Percentiles rank a stretch among this genome's conserved stretches.
Evolutionary conservation across 1,139 yeast genomes (phyloP).

Genomic region (Kodamaea arcana): DNA sequence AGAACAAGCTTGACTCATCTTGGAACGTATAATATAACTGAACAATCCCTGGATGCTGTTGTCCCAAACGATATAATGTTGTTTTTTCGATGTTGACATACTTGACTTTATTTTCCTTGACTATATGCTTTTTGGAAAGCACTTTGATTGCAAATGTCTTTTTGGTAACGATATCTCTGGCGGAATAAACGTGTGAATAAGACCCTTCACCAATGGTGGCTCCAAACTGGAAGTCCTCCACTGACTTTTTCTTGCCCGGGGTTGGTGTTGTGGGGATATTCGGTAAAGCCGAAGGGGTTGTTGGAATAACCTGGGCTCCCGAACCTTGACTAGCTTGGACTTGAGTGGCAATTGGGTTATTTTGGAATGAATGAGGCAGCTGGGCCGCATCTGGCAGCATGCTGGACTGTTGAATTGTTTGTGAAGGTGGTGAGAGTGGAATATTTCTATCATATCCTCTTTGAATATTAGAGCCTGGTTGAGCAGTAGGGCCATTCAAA

Average conservation of each 20-base stretch:
- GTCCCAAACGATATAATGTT: constrained; percentile 67
- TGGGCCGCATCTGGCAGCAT: no score
- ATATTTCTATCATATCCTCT: no score
- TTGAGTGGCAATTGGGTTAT: no score
- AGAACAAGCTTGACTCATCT: constrained; percentile 67
- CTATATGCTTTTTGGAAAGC: constrained; percentile 68
- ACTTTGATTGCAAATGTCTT: constrained; percentile 72
- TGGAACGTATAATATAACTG: constrained; percentile 76
- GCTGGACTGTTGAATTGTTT: no score
- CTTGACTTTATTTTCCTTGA: constrained; percentile 73
- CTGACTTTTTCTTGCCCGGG: constrained; percentile 30
- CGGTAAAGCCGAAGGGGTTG: neutral
- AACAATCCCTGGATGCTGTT: constrained; percentile 62
- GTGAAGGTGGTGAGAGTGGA: no score
- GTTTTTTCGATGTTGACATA: constrained; percentile 77
- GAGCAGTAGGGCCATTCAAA: no score
- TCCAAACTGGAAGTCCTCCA: constrained; percentile 69
- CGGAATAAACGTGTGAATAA: constrained; percentile 70
- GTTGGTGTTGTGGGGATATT: neutral
- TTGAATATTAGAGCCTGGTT: no score
- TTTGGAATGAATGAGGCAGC: no score
- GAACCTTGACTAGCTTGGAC: no score
- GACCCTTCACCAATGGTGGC: constrained; percentile 78
- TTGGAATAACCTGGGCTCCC: no score
- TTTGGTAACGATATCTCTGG: constrained; percentile 54